Evolutionary conservation across 352 stramenopile species (phyloP).

Genomic region (Phytophthora niederhauseri): DNA sequence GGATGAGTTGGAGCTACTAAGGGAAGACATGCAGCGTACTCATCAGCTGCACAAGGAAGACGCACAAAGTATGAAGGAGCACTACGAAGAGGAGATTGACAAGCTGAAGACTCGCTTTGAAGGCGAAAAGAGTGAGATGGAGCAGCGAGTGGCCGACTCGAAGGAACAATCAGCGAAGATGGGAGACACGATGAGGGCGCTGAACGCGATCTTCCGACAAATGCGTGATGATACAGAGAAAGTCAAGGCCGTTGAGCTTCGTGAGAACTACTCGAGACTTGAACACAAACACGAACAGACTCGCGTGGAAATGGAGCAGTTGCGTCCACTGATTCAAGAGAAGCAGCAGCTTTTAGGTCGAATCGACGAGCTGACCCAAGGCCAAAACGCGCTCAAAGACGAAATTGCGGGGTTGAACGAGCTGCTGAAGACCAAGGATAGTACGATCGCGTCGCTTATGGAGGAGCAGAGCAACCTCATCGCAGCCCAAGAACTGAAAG

Average conservation of each 20-base stretch:
- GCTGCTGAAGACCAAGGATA: constrained; percentile 61
- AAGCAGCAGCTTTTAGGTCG: constrained; percentile 55
- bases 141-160: constrained; percentile 65
- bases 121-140: constrained; percentile 60
- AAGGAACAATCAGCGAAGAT: constrained; percentile 91
- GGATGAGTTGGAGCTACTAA: constrained; percentile 44
- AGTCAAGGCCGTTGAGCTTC: constrained; percentile 88
- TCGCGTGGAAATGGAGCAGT: constrained; percentile 63
- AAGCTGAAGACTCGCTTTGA: constrained; percentile 56
- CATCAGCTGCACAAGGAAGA: constrained; percentile 50
- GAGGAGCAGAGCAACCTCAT: constrained; percentile 81
- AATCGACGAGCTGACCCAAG: constrained; percentile 37
- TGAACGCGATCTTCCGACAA: constrained; percentile 94
- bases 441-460: constrained; percentile 69
- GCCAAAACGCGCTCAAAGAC: constrained; percentile 46
- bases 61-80: constrained; percentile 44
- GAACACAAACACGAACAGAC: constrained; percentile 69
- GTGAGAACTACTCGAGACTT: constrained; percentile 77
- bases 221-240: constrained; percentile 94
- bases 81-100: constrained; percentile 64
- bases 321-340: constrained; percentile 58
- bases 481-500: constrained; percentile 61
- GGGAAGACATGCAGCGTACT: constrained; percentile 37
- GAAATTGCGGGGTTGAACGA: constrained; percentile 47
- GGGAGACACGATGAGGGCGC: constrained; percentile 92